Percentiles rank a stretch among this genome's conserved stretches.
These are phyloP conservation scores for Trypanosoma conorhini DNA, from an alignment of 208 protist species.

Conservation along the genomic window DNA sequence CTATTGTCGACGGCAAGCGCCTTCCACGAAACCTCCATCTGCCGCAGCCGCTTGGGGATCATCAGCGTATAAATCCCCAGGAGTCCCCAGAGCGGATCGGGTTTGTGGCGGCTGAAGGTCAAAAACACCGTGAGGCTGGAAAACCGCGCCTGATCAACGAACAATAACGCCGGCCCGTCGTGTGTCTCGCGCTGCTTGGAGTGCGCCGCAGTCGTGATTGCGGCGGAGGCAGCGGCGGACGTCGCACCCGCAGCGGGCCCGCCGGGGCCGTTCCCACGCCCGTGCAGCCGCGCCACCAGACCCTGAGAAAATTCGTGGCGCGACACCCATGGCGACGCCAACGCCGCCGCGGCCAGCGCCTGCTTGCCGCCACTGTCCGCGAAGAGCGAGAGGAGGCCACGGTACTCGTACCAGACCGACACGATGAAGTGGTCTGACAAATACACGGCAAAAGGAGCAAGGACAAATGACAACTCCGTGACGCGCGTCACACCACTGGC, in stretches of 20 bases:
- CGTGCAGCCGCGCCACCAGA: constrained; percentile 1
- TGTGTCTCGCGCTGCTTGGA: not conserved
- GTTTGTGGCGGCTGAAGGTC: constrained; percentile 54
- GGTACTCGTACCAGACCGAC: constrained; percentile 44
- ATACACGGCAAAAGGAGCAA: constrained; percentile 59
- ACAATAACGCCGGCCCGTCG: constrained; percentile 32
- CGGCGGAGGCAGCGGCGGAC: not conserved
- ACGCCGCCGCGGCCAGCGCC: not conserved
- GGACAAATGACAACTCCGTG: constrained; percentile 44
- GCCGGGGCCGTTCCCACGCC: not conserved
- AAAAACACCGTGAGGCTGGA: constrained; percentile 57
- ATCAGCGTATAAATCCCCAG: constrained; percentile 76
- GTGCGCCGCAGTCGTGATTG: not conserved
- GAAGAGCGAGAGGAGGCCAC: constrained; percentile 32
- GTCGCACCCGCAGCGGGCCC: not conserved
- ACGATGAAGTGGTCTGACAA: constrained; percentile 63
- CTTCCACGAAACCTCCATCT: constrained; percentile 53
- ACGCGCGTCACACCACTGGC: constrained; percentile 61
- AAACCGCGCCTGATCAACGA: constrained; percentile 51
- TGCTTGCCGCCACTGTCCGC: not conserved
- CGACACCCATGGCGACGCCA: constrained; percentile 1
- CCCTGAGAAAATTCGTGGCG: constrained; percentile 4
- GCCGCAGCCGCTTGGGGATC: constrained; percentile 55
- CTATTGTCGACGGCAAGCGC: constrained; percentile 40
- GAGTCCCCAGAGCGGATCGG: constrained; percentile 60